Evolutionary conservation across 2,329 filamentous ascomycete species (phyloP), one percentile per base, ranked within the genome.

Genomic region (Colletotrichum incanum): DNA sequence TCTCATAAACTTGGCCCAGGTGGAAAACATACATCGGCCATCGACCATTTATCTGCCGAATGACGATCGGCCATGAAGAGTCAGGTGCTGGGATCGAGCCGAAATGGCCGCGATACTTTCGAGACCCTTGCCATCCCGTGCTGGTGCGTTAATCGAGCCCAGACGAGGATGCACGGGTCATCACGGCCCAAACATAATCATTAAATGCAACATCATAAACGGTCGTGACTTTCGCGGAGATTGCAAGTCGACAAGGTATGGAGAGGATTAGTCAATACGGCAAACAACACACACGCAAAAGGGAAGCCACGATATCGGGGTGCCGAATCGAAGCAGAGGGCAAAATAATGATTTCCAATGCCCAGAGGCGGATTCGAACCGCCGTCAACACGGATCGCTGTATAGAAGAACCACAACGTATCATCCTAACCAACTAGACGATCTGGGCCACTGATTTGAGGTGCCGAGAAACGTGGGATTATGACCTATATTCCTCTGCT

Each of bases 341-440:
- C 3, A 8, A 11, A 70, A 61, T 47, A 55, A 0, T 26, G 1
- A 6, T n/a, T 1, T 0, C 1, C 3, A 20, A n/a, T 74, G 73
- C 73, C 67, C 73, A 67, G 71, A 74, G 73, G 71, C 73, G 71
- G 73, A 73, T 73, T 74, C 73, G 73, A 74, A 74, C 73, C 72
- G 71, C 71, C 73, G 71, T 74, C 73, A 74, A 73, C 64, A 73
- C 73, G 71, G 73, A 65, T 39, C 47, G 65, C 60, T 64, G 67
- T 64, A 71, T 72, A 67, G 67, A 55, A 64, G 39, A 73, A 71
- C 73, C 73, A 74, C 73, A 74, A 74, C 71, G 73, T 73, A 73
- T 73, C 73, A 74, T 74, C 73, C 73, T 74, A 74, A 74, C 73
- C 73, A 74, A 74, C 73, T 74, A 74, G 73, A 74, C 73, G 71